Evolutionary conservation across 129 eudicot genomes (phyloP).

Genomic region (Centrapalus pauciflorus): DNA sequence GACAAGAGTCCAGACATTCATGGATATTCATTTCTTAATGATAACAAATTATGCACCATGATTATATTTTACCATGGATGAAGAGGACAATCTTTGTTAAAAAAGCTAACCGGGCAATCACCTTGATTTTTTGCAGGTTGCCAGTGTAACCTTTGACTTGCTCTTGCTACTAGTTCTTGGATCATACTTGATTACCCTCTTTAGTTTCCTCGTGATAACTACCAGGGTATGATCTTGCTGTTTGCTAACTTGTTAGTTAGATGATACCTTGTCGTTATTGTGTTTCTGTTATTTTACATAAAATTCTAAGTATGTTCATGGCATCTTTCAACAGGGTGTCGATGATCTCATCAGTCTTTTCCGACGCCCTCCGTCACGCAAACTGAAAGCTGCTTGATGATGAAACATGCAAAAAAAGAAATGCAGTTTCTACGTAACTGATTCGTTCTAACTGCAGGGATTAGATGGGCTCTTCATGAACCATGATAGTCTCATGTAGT

Average conservation of each 20-base stretch:
- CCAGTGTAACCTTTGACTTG: constrained; percentile 95
- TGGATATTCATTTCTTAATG: not conserved
- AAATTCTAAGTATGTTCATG: not conserved
- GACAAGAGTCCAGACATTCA: too few relatives aligned
- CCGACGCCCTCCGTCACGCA: constrained; percentile 93
- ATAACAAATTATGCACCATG: not conserved
- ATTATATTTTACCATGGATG: not conserved
- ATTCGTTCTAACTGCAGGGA: constrained; percentile 18
- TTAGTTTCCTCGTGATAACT: constrained; percentile 75
- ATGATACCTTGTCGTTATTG: not conserved
- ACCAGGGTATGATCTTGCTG: constrained; percentile 60
- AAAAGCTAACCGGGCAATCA: constrained; percentile 1
- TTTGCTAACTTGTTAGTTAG: not conserved
- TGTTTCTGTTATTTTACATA: not conserved
- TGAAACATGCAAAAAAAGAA: not conserved
- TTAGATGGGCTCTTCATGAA: constrained; percentile 22
- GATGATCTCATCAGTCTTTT: constrained; percentile 93
- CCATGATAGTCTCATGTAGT: constrained; percentile 11
- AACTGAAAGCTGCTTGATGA: constrained; percentile 63
- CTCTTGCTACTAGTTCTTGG: constrained; percentile 82
- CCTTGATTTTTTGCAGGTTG: constrained; percentile 58
- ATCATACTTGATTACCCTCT: constrained; percentile 84
- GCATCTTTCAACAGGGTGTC: constrained; percentile 64
- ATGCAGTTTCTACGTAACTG: constrained; percentile 12
- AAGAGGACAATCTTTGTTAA: not conserved